Base-by-base conservation (phyloP, 2,329 filamentous ascomycete species). In the Xylariaceae sp. region DNA sequence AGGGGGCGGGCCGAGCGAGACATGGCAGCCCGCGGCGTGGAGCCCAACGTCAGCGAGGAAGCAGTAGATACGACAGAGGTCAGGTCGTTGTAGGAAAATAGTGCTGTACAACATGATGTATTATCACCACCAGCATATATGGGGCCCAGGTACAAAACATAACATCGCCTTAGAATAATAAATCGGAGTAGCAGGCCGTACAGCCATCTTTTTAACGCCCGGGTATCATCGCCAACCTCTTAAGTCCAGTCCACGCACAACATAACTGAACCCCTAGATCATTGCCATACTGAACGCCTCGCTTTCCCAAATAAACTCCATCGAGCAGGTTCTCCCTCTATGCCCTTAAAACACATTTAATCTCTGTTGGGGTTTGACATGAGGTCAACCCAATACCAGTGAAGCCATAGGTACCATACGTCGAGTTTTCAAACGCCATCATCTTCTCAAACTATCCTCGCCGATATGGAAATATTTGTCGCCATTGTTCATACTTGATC, bases 21-120 rank as follows among this genome's bases (percentile, higher is more conserved):
- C 72, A n/a, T 89, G 85, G 85, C 84, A 88, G 69, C 87, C 87
- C 0, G 67, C 81, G 41, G 73, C 83, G 3, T 90, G 87, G 87
- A 73, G 69, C 4, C 83, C 83, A 3, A 70, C 75, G n/a, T 51
- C 66, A 18, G 42, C 62, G 8, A 67, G 68, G 24, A 75, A 48
- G 37, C 39, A 48, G 52, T 63, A 61, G 49, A 55, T 33, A 24
- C 24, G 7, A 15, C 13, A 33, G 10, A 37, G 20, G 5, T 18
- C 20, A 4, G 16, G 4, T n/a, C 3, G 27, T 30, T 16, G 23
- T 40, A 32, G 21, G 27, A 13, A 47, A 42, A 36, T 36, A 49
- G 40, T 50, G 42, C 27, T 63, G 58, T 63, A 58, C 32, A 41
- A 47, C 49, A 50, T 49, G 18, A 52, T 54, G 43, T 53, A 59